phyloP scores from a whole-genome alignment of 345 rosid species.

The Salix udensis region DNA sequence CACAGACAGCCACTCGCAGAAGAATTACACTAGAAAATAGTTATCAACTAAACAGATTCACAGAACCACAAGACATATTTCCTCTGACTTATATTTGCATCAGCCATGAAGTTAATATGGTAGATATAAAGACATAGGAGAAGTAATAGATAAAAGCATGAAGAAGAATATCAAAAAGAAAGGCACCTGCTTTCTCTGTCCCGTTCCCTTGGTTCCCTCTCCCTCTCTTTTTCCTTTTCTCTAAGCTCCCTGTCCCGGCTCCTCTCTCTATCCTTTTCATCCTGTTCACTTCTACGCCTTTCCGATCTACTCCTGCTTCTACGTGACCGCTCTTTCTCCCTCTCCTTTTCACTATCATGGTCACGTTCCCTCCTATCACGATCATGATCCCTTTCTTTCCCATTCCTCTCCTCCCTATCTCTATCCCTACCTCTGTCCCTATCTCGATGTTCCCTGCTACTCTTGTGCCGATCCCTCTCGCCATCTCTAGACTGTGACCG shows the following conservation, averaged over 20 bases:
- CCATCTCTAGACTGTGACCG: constrained; percentile 74
- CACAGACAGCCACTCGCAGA: not conserved
- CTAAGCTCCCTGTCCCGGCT: constrained; percentile 54
- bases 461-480: constrained; percentile 56
- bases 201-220: constrained; percentile 54
- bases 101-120: not conserved
- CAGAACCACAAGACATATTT: not conserved
- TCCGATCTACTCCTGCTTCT: constrained; percentile 60
- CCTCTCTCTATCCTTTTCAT: constrained; percentile 43
- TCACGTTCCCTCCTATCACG: constrained; percentile 16
- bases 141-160: not conserved
- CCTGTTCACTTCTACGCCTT: constrained; percentile 44
- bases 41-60: not conserved
- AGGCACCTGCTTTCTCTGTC: constrained; percentile 78
- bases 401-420: constrained; percentile 48
- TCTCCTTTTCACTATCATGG: constrained; percentile 31
- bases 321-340: constrained; percentile 37
- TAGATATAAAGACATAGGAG: not conserved
- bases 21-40: not conserved
- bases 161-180: not conserved
- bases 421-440: constrained; percentile 53
- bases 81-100: not conserved
- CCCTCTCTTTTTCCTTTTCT: constrained; percentile 51
- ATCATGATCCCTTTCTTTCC: constrained; percentile 25
- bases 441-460: constrained; percentile 55